A percentile compares a stretch with the other conserved stretches of the same genome.
Evolutionary conservation across 1,284 basidiomycete species (phyloP).

Genomic region (Amylostereum areolatum): DNA sequence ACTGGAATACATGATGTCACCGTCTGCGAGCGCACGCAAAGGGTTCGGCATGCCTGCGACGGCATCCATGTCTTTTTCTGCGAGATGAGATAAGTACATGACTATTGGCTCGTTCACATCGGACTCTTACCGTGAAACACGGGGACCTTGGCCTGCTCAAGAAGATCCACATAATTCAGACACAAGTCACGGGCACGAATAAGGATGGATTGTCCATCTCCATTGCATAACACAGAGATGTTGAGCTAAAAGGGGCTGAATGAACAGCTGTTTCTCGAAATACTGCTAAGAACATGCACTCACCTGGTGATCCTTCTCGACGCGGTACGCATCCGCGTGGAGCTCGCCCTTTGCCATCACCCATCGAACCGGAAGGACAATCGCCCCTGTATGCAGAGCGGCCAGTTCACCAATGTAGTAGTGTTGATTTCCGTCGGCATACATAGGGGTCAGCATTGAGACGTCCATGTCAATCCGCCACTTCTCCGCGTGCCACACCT

Average conservation of each 20-base stretch:
- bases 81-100: too few relatives aligned
- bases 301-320: not conserved
- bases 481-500: slow-evolving; percentile 18
- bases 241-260: too few relatives aligned
- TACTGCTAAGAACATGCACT: too few relatives aligned
- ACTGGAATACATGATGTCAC: slow-evolving; percentile 12
- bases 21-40: slow-evolving; percentile 13
- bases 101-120: too few relatives aligned
- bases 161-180: too few relatives aligned
- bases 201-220: too few relatives aligned
- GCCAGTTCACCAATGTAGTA: slow-evolving; percentile 12
- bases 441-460: slow-evolving; percentile 18
- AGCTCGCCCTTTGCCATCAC: slow-evolving; percentile 2
- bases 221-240: too few relatives aligned
- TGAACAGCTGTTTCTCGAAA: too few relatives aligned
- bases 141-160: too few relatives aligned
- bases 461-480: slow-evolving; percentile 12
- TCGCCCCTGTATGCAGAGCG: slow-evolving; percentile 1
- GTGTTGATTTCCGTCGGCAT: slow-evolving; percentile 3
- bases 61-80: not conserved
- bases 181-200: too few relatives aligned
- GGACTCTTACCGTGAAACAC: too few relatives aligned
- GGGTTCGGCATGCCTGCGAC: slow-evolving; percentile 12
- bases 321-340: slow-evolving; percentile 2
- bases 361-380: slow-evolving; percentile 14